Evolutionary conservation across 805 yeast genomes (phyloP).

Genomic region (Sugiyamaella americana): DNA sequence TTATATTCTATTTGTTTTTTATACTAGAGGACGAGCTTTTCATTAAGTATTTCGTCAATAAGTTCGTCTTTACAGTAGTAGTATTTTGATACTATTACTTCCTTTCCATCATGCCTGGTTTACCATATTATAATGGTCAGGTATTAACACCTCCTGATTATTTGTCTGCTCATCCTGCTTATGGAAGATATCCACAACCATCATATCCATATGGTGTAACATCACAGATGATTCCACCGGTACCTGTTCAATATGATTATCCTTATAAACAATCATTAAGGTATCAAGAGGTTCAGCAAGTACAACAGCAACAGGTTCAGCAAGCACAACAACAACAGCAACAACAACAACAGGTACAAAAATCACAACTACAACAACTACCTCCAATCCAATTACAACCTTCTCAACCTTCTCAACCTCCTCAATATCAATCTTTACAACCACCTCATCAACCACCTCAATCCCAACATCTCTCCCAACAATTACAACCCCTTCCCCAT

Average conservation of each 20-base stretch:
- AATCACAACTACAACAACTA: background rate
- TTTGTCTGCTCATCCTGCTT: conserved; percentile 3
- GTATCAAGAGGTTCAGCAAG: conserved; percentile 3
- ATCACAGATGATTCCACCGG: background rate
- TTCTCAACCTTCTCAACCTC: background rate
- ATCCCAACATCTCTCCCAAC: background rate
- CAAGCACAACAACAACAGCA: background rate
- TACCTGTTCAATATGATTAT: background rate
- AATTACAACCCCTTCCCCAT: background rate
- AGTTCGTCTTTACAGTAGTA: background rate
- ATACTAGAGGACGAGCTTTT: conserved; percentile 20
- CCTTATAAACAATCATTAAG: background rate
- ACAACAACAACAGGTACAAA: background rate
- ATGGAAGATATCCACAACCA: background rate
- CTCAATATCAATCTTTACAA: background rate
- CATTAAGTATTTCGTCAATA: conserved; percentile 22
- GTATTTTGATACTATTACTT: background rate
- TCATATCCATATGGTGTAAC: background rate
- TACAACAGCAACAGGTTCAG: background rate
- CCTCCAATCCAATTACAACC: background rate
- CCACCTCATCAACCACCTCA: background rate
- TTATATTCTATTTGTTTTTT: too few relatives aligned
- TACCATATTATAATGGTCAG: conserved; percentile 13
- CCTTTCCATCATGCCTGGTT: conserved; percentile 11
- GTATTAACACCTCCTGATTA: conserved; percentile 18